Evolutionary conservation across 2,329 filamentous ascomycete genomes (phyloP), one percentile per base, ranked within the genome.

Genomic region (Metarhizium humberi): DNA sequence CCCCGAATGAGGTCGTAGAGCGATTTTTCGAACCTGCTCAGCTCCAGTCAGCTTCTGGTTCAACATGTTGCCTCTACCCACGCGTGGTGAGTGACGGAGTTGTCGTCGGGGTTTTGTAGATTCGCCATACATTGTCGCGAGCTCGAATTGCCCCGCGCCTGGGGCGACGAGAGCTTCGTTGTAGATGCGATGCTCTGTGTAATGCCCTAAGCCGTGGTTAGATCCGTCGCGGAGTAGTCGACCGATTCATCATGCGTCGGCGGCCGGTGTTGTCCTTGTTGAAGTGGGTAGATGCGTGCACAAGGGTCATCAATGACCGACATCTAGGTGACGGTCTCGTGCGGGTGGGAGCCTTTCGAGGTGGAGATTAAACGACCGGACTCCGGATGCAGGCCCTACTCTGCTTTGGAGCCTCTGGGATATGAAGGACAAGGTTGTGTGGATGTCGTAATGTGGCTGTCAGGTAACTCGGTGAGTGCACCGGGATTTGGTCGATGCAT

Each of bases 1-100:
- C 94, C 94, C 73, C 92, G 84, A 66, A 99, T 99, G 78, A 99
- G 92, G 83, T 97, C 92, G 74, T 96, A 96, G 20, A 99, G 83
- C 46, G 94, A 96, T 75, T 99, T 99, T 73, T 99, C 94, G 76
- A 99, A 99, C 94, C 92, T 97, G 56, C 25, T 36, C 32, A 49
- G 51, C 49, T 46, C 6, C 14, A 8, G 36, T 57, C 25, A 46
- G 51, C 52, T 42, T 8, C 43, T 30, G 34, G 14, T 20, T 51
- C n/a, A 6, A 13, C 13, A 6, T 6, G 50, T 36, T 30, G 32
- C 18, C 30, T 34, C 47, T 8, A 5, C 42, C 18, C 20, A 2
- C 18, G 6, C n/a, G 42, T 7, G 18, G 42, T 7, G n/a, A 18
- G 25, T 20, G 45, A 48, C 45, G 25, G 14, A n/a, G 13, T 29